phyloP scores from a whole-genome alignment of 306 rosid species.

The Lagenaria siceraria region DNA sequence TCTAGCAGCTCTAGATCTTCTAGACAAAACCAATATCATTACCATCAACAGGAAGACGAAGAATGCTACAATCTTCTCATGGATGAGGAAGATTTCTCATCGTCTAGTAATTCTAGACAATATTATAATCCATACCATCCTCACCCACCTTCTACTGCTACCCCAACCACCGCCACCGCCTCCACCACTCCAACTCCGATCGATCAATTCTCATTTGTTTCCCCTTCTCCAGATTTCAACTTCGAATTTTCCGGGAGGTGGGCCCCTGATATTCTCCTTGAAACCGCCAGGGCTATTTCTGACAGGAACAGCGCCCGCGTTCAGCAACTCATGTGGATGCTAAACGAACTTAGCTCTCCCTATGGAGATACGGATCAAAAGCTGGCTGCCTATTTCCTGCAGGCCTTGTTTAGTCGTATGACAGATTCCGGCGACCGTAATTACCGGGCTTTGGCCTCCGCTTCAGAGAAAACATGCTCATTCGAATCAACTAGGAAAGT shows the following conservation, averaged over 20 bases:
- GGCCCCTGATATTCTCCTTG: constrained; percentile 58
- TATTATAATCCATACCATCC: constrained; percentile 29
- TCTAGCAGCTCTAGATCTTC: constrained; percentile 79
- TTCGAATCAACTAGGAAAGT: constrained; percentile 81
- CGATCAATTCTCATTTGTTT: constrained; percentile 22
- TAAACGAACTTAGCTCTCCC: constrained; percentile 79
- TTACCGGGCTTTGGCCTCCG: constrained; percentile 44
- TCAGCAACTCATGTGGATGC: constrained; percentile 94
- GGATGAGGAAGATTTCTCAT: constrained; percentile 98
- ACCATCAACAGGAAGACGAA: constrained; percentile 39
- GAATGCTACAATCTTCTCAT: constrained; percentile 98
- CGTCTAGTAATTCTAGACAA: constrained; percentile 77
- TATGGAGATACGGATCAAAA: constrained; percentile 83
- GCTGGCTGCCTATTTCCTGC: constrained; percentile 69
- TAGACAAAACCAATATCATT: constrained; percentile 17
- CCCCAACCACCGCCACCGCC: constrained; percentile 14
- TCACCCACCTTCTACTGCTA: constrained; percentile 11
- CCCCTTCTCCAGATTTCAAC: constrained; percentile 29
- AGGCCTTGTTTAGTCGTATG: constrained; percentile 73
- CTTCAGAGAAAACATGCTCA: constrained; percentile 75
- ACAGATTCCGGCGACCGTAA: constrained; percentile 71
- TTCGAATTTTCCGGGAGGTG: constrained; percentile 63
- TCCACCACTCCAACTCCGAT: constrained; percentile 18
- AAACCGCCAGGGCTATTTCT: constrained; percentile 66
- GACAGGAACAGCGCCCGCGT: constrained; percentile 54